These are phyloP conservation scores for Vachellia collinsii DNA, from an alignment of 306 rosid species.

Conservation along the genomic window DNA sequence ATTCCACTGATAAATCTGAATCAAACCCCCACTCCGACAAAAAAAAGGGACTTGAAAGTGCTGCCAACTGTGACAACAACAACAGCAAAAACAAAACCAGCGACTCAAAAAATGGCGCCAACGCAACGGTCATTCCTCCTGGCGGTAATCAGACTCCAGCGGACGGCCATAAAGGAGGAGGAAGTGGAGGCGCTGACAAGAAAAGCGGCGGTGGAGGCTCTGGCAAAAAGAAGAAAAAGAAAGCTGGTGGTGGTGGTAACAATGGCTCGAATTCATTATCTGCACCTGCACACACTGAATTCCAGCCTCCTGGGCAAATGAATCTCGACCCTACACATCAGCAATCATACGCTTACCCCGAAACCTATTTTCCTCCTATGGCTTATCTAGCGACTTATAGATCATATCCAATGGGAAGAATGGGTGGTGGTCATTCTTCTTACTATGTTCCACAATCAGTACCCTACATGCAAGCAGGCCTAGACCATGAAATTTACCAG, in stretches of 20 bases:
- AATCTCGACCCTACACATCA: constrained; percentile 56
- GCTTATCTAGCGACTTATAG: constrained; percentile 44
- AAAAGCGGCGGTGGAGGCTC: constrained; percentile 39
- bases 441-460: constrained; percentile 45
- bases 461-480: constrained; percentile 47
- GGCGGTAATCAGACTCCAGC: constrained; percentile 21
- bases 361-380: constrained; percentile 40
- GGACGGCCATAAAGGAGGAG: constrained; percentile 26
- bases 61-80: constrained; percentile 19
- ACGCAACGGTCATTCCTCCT: constrained; percentile 36
- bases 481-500: constrained; percentile 37
- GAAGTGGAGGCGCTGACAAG: constrained; percentile 22
- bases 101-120: constrained; percentile 31
- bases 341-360: constrained; percentile 36
- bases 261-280: constrained; percentile 25
- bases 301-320: constrained; percentile 37
- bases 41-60: constrained; percentile 42
- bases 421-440: constrained; percentile 38
- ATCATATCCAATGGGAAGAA: constrained; percentile 47
- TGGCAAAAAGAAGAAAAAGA: constrained; percentile 59
- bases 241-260: constrained; percentile 28
- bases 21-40: constrained; percentile 37
- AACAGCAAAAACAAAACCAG: constrained; percentile 32
- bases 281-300: constrained; percentile 51
- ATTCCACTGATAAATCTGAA: constrained; percentile 33